Percentiles rank a stretch among this genome's conserved stretches.
These are phyloP conservation scores for Penicillium psychrosexuale DNA, from an alignment of 2,329 filamentous ascomycete genomes.

Conservation along the genomic window DNA sequence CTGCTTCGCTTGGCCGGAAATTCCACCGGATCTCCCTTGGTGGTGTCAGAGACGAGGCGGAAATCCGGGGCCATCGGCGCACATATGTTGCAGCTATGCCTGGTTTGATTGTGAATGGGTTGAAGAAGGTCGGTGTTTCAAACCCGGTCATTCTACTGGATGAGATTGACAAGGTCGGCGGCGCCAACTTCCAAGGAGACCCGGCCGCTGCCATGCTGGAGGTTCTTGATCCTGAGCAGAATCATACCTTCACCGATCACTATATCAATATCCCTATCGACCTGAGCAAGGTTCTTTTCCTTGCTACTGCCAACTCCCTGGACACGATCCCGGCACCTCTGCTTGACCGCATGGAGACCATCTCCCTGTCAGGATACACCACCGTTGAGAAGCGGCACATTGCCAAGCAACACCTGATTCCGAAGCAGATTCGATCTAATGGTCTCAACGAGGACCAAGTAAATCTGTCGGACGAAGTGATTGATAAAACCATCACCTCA, in stretches of 20 bases:
- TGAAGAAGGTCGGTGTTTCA: constrained; percentile 92
- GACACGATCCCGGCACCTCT: constrained; percentile 94
- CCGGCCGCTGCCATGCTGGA: constrained; percentile 97
- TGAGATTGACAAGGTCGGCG: constrained; percentile 95
- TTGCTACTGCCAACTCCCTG: constrained; percentile 90
- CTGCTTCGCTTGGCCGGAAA: constrained; percentile 85
- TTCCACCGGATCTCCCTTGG: constrained; percentile 97
- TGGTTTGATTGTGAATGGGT: constrained; percentile 83
- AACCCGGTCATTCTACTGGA: constrained; percentile 96
- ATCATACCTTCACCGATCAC: constrained; percentile 90
- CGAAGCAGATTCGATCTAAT: constrained; percentile 91
- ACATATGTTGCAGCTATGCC: constrained; percentile 99
- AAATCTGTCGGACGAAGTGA: constrained; percentile 72
- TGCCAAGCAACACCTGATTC: constrained; percentile 85
- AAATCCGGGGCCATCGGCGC: constrained; percentile 89
- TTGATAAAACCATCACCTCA: constrained; percentile 91
- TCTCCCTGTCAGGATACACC: constrained; percentile 89
- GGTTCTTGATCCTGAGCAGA: constrained; percentile 95
- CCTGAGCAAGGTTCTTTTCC: constrained; percentile 93
- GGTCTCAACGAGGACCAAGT: constrained; percentile 76
- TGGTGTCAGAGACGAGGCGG: constrained; percentile 91
- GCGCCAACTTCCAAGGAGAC: constrained; percentile 88
- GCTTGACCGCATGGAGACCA: constrained; percentile 95
- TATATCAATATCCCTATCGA: constrained; percentile 96
- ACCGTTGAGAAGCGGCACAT: constrained; percentile 97